Percentiles rank a stretch among this genome's conserved stretches.
Evolutionary conservation across 352 stramenopile genomes (phyloP).

Genomic region (Phytophthora citrophthora): DNA sequence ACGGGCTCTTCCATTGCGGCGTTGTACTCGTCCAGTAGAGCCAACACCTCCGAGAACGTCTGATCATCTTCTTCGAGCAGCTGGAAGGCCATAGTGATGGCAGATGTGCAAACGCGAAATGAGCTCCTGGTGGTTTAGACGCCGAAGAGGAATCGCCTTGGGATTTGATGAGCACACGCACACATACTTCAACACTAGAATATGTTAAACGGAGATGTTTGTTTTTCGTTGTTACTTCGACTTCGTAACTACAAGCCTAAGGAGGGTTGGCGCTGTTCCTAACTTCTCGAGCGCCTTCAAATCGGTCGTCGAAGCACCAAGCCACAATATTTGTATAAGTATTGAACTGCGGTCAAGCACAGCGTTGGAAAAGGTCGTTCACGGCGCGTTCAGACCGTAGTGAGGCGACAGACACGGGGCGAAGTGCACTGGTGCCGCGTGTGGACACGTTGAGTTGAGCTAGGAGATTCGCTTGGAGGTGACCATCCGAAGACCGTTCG

Average conservation of each 20-base stretch:
- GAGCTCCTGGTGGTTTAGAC: constrained; percentile 3
- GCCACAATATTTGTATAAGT: constrained; percentile 21
- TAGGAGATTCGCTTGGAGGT: constrained; percentile 17
- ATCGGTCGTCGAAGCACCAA: constrained; percentile 25
- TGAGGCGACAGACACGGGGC: constrained; percentile 15
- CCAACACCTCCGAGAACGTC: constrained; percentile 34
- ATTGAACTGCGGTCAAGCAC: constrained; percentile 21
- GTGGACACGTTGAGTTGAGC: constrained; percentile 14
- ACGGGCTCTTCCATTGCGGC: constrained; percentile 4
- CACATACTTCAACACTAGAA: neutral
- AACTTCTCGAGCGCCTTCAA: constrained; percentile 22
- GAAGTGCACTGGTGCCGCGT: constrained; percentile 15
- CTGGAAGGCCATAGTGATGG: constrained; percentile 3
- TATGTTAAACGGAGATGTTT: neutral
- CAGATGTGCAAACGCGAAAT: neutral
- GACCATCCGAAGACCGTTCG: constrained; percentile 17
- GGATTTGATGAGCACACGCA: neutral
- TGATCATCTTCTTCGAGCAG: constrained; percentile 36
- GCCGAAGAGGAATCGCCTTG: neutral
- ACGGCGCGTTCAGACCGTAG: constrained; percentile 26
- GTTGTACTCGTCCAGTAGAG: constrained; percentile 35
- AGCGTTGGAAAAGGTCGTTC: constrained; percentile 34
- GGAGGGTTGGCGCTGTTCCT: neutral
- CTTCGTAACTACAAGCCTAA: constrained; percentile 26
- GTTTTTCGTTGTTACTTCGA: constrained; percentile 27